Base-by-base conservation (phyloP, 2,329 filamentous ascomycete species). In the Exophiala viscosa region DNA sequence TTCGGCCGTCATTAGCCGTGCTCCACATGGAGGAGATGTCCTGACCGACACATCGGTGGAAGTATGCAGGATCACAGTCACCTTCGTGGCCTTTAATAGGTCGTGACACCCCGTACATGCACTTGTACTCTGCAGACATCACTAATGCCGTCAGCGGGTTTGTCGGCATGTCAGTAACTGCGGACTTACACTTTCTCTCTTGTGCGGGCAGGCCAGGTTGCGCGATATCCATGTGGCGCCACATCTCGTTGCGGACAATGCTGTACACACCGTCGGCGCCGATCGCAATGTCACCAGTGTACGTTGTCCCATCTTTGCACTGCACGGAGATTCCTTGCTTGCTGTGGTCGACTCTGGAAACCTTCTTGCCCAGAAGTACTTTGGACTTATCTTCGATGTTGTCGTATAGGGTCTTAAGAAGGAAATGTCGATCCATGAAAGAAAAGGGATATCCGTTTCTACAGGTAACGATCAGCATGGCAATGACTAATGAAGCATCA, bases 221-320 rank as follows among this genome's bases (percentile, higher is more conserved):
- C 13, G 36, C 44, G 7, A 43, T 33, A 13, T 62, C 57, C 9
- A 61, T 57, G 38, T 57, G 48, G 13, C 57, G 48, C 64, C 63
- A 66, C 63, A 75, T 69, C 32, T 68, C 63, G 7, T 54, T 47
- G 5, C 71, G 64, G 3, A 67, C 66, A 17, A 55, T 65, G 57
- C 71, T 74, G 52, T 72, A 69, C 1, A 70, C 69, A n/a, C 74
- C 74, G 50, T 76, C 74, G 10, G 72, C 70, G 6, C 72, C 74
- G 15, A 75, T 62, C 4, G 73, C 51, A n/a, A 76, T 58, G 52
- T 69, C 63, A 0, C 69, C 72, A 0, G 55, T 17, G 53, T 69
- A 67, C 1, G 58, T 41, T 0, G 62, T 62, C 4, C 71, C 70
- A 50, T 74, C 70, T 2, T 56, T 60, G 32, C 67, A 69, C 9